phyloP scores from a whole-genome alignment of 345 rosid species.

The Sonneratia caseolaris region DNA sequence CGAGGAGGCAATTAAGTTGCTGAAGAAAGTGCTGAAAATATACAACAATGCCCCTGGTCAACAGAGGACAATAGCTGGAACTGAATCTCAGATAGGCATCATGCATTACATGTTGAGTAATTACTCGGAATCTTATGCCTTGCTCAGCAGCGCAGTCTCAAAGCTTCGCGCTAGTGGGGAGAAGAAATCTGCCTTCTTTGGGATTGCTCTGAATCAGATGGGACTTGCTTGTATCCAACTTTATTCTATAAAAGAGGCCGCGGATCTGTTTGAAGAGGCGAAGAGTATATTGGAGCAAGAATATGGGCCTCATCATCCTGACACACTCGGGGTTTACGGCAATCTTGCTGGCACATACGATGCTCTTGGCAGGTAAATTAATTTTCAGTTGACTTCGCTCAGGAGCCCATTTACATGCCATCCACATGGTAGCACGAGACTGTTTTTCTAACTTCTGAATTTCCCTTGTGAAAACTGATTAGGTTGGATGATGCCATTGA shows the following conservation, averaged over 20 bases:
- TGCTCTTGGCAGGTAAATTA: conserved; percentile 71
- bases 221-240: conserved; percentile 84
- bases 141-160: conserved; percentile 47
- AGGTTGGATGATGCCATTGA: conserved; percentile 87
- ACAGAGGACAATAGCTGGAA: conserved; percentile 67
- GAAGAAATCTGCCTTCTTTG: conserved; percentile 76
- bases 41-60: conserved; percentile 63
- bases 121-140: conserved; percentile 59
- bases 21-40: conserved; percentile 64
- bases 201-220: conserved; percentile 87
- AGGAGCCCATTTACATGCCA: neutral
- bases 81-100: conserved; percentile 93
- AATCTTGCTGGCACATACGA: conserved; percentile 94
- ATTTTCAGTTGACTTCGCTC: conserved; percentile 1
- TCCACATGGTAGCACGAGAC: no score
- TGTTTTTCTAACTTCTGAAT: neutral
- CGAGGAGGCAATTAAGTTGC: conserved; percentile 60
- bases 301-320: conserved; percentile 73
- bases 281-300: conserved; percentile 61
- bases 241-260: conserved; percentile 58
- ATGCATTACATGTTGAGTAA: conserved; percentile 78
- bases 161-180: conserved; percentile 67
- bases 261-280: conserved; percentile 78
- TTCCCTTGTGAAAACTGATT: conserved; percentile 4
- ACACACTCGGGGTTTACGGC: conserved; percentile 86